phyloP scores from a whole-genome alignment of 2,329 filamentous ascomycete species.

The Thelonectria blattea region DNA sequence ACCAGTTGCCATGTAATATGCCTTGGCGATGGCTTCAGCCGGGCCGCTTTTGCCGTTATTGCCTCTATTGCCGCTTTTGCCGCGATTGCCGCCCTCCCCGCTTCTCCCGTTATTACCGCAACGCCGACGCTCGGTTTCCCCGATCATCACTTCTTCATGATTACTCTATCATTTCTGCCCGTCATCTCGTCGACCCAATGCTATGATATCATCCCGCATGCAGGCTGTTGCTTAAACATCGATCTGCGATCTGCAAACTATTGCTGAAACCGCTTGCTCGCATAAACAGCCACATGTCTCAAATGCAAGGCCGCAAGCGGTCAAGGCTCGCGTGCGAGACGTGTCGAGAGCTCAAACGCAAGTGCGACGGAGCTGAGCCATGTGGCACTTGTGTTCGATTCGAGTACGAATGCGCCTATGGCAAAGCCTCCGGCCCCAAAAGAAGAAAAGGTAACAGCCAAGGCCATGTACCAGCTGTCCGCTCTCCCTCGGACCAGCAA shows the following conservation, averaged over 20 bases:
- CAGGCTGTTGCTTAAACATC: background rate
- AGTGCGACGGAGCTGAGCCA: slow-evolving; percentile 59
- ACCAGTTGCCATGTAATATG: background rate
- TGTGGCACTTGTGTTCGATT: slow-evolving; percentile 60
- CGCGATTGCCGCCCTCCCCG: background rate
- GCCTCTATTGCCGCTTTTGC: slow-evolving; percentile 18
- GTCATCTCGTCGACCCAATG: background rate
- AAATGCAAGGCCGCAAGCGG: slow-evolving; percentile 40
- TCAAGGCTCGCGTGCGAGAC: slow-evolving; percentile 55
- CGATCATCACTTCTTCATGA: background rate
- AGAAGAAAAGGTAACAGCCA: slow-evolving; percentile 20
- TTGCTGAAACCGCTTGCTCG: background rate
- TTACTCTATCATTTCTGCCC: background rate
- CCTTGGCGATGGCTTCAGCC: background rate
- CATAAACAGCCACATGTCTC: slow-evolving; percentile 22
- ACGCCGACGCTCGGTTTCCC: background rate
- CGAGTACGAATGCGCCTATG: slow-evolving; percentile 60
- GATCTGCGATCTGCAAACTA: background rate
- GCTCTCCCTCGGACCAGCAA: slow-evolving; percentile 4
- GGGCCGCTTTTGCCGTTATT: slow-evolving; percentile 19
- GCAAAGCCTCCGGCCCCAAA: slow-evolving; percentile 32
- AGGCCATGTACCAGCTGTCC: background rate
- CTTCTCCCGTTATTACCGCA: background rate
- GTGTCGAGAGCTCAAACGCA: slow-evolving; percentile 61
- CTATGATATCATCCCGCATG: background rate